These are phyloP conservation scores for Penicillium chermesinum DNA, from an alignment of 495 filamentous ascomycete genomes.

Conservation along the genomic window DNA sequence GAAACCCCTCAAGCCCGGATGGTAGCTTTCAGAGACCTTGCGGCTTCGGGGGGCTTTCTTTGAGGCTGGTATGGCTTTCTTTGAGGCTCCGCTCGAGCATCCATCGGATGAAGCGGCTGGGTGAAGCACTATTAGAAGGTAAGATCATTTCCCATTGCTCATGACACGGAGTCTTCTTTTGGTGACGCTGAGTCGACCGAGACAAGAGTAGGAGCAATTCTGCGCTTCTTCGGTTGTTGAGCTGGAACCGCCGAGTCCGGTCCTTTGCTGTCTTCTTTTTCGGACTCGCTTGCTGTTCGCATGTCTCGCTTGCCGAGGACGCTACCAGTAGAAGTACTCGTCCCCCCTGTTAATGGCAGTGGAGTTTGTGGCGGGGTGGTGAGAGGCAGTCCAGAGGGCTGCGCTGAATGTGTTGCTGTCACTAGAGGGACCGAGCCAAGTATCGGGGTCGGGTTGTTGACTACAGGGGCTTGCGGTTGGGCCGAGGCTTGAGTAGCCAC, in stretches of 20 bases:
- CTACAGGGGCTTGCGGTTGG: conserved; percentile 35
- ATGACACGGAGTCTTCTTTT: conserved; percentile 12
- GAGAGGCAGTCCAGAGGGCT: conserved; percentile 51
- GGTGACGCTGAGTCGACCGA: conserved; percentile 22
- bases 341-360: conserved; percentile 39
- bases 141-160: neutral
- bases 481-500: conserved; percentile 56
- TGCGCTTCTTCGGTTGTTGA: conserved; percentile 62
- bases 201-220: conserved; percentile 72
- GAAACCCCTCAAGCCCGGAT: neutral
- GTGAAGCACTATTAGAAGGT: neutral
- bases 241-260: conserved; percentile 25
- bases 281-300: conserved; percentile 40
- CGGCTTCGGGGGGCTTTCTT: no score
- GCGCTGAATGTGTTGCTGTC: conserved; percentile 59
- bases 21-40: no score
- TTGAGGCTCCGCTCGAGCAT: no score
- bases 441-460: conserved; percentile 76
- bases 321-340: conserved; percentile 35
- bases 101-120: no score
- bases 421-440: conserved; percentile 69
- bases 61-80: no score
- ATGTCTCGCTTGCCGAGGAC: conserved; percentile 55
- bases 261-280: conserved; percentile 58
- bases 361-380: conserved; percentile 82